Evolutionary conservation across 1,284 basidiomycete genomes (phyloP), one percentile per base, ranked within the genome.

Genomic region (Sporisorium reilianum): DNA sequence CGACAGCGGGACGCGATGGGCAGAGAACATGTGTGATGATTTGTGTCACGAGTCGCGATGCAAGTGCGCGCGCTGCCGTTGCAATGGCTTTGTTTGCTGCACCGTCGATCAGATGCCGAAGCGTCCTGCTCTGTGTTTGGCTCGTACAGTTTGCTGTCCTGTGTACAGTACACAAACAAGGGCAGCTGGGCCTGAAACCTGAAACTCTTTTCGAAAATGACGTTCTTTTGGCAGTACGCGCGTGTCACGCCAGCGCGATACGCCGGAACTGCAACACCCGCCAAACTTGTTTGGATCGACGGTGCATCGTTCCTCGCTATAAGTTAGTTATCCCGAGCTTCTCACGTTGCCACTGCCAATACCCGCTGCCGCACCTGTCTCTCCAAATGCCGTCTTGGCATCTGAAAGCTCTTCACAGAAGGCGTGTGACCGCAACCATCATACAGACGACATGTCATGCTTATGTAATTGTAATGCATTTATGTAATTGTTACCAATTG

Each of bases 231-330:
- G 45, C 26, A 20, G 26, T 28, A 30, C 45, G 20, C 40, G 52
- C 53, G 22, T 45, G 12, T 32, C 18, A 14, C n/a, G n/a, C n/a
- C 16, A 23, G 28, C 53, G 57, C 64, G 64, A 53, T 61, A 67
- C 55, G 64, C 58, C 64, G 64, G 58, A 49, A 42, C 38, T 53
- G 18, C 16, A 51, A 51, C 28, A 20, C 46, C 64, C 64, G 55
- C 46, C 46, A 51, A 51, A 26, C 16, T n/a, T 56, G 57, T 51
- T 48, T 46, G 20, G 55, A 63, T 57, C 50, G 48, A 64, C 54
- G 12, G 26, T 64, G 61, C 61, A 64, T 36, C 26, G n/a, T 26
- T 46, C 6, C 8, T 16, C n/a, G n/a, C n/a, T n/a, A n/a, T n/a
- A n/a, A n/a, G n/a, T n/a, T n/a, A n/a, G n/a, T n/a, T n/a, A n/a